These are phyloP conservation scores for Jackrogersella minutella DNA, from an alignment of 495 filamentous ascomycete genomes.

Conservation along the genomic window DNA sequence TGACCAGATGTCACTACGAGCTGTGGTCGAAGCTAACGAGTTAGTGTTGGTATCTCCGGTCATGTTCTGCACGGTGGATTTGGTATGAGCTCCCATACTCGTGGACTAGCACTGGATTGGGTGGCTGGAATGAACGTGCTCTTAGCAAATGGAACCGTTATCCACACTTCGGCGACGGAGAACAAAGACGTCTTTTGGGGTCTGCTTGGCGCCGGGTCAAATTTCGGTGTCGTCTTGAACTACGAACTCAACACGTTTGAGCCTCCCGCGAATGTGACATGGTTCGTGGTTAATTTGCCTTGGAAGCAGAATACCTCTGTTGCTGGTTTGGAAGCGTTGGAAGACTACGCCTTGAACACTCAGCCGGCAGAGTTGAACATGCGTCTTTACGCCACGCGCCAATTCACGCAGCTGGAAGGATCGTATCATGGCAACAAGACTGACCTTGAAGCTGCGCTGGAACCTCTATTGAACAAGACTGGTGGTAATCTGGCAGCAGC, in stretches of 20 bases:
- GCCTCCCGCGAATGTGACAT: slow-evolving; percentile 51
- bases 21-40: slow-evolving; percentile 11
- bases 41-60: slow-evolving; percentile 54
- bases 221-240: slow-evolving; percentile 52
- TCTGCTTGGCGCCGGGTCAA: slow-evolving; percentile 53
- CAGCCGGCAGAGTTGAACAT: slow-evolving; percentile 57
- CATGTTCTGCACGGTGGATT: slow-evolving; percentile 57
- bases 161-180: slow-evolving; percentile 50
- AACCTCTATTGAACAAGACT: slow-evolving; percentile 48
- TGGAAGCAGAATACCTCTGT: slow-evolving; percentile 48
- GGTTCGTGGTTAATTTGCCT: slow-evolving; percentile 49
- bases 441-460: slow-evolving; percentile 46
- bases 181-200: slow-evolving; percentile 57
- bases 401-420: slow-evolving; percentile 53
- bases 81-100: slow-evolving; percentile 56
- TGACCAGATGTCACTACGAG: background rate
- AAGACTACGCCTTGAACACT: slow-evolving; percentile 48
- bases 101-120: slow-evolving; percentile 56
- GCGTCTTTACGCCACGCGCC: slow-evolving; percentile 51
- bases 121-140: slow-evolving; percentile 52
- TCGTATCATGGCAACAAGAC: slow-evolving; percentile 50
- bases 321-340: slow-evolving; percentile 47
- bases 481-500: slow-evolving; percentile 44
- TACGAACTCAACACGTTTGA: slow-evolving; percentile 56
- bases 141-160: slow-evolving; percentile 52